phyloP scores from a whole-genome alignment of 306 rosid species.

The Quercus alba region DNA sequence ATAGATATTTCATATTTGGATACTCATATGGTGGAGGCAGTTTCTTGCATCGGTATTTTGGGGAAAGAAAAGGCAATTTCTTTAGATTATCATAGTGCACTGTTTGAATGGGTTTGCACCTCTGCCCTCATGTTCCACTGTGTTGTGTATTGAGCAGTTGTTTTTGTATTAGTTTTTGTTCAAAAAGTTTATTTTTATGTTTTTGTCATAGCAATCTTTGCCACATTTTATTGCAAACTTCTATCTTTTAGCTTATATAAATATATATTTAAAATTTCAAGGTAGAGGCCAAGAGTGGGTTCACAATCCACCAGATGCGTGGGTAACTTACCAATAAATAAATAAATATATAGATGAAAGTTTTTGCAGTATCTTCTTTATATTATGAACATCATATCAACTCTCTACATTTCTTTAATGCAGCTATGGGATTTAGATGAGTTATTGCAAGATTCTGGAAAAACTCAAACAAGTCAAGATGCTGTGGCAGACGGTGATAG shows the following conservation, averaged over 20 bases:
- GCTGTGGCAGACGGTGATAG: constrained; percentile 29
- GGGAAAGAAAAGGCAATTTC: too few species aligned
- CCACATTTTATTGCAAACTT: background rate
- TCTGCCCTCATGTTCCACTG: background rate
- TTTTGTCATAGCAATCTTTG: background rate
- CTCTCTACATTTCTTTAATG: constrained; percentile 1
- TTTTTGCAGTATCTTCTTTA: background rate
- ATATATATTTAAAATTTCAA: too few species aligned
- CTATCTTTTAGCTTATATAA: background rate
- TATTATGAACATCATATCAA: background rate
- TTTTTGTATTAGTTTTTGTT: background rate
- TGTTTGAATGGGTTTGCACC: background rate
- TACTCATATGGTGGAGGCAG: background rate
- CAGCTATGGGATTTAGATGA: constrained; percentile 85
- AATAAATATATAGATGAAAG: background rate
- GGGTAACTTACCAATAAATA: too few species aligned
- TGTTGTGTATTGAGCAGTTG: background rate
- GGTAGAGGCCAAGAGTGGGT: too few species aligned
- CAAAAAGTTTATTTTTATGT: background rate
- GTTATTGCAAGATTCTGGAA: constrained; percentile 45
- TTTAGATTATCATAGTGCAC: background rate
- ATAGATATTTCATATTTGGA: background rate
- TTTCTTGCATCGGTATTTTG: too few species aligned
- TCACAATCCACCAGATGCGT: too few species aligned
- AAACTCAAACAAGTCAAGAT: constrained; percentile 27